Conservation (phyloP, 2,329 filamentous ascomycete genomes). For the Diaporthe australafricana region DNA sequence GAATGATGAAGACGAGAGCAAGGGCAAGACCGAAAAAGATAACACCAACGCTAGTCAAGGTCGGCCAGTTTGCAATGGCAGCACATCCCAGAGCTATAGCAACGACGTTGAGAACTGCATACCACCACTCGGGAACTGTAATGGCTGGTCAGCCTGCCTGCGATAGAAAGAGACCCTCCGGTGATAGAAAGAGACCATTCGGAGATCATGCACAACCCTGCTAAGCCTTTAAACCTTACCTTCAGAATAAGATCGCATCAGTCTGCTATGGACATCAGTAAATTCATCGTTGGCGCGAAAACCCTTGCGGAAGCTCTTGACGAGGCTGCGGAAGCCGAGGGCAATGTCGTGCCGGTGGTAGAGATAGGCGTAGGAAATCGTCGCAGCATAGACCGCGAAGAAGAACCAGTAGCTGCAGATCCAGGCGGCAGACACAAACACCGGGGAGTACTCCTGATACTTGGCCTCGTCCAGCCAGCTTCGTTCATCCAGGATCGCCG, state of each 20-base stretch:
- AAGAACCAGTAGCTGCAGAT: conserved; percentile 60
- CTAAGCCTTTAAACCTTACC: conserved; percentile 52
- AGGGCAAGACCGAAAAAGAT: conserved; percentile 56
- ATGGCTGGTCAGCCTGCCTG: background rate
- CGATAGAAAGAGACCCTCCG: too few species aligned
- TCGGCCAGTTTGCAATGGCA: conserved; percentile 45
- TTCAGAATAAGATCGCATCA: conserved; percentile 52
- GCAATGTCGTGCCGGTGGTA: conserved; percentile 65
- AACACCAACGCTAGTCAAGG: conserved; percentile 47
- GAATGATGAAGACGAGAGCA: conserved; percentile 56
- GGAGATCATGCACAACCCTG: too few species aligned
- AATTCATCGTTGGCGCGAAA: conserved; percentile 44
- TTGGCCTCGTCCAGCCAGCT: conserved; percentile 41
- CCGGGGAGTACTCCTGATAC: conserved; percentile 43
- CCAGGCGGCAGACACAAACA: conserved; percentile 41
- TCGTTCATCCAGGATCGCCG: conserved; percentile 4
- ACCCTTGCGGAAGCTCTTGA: conserved; percentile 57
- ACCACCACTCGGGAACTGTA: conserved; percentile 1
- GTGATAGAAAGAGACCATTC: too few species aligned
- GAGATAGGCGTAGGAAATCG: conserved; percentile 60
- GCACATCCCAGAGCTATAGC: conserved; percentile 42
- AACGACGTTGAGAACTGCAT: background rate
- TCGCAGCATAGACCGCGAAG: conserved; percentile 66
- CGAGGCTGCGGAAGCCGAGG: conserved; percentile 60
- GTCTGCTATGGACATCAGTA: conserved; percentile 55